Evolutionary conservation across 225 moss, liverwort and hornwort genomes (phyloP).

Genomic region (Physcomitrium patens): DNA sequence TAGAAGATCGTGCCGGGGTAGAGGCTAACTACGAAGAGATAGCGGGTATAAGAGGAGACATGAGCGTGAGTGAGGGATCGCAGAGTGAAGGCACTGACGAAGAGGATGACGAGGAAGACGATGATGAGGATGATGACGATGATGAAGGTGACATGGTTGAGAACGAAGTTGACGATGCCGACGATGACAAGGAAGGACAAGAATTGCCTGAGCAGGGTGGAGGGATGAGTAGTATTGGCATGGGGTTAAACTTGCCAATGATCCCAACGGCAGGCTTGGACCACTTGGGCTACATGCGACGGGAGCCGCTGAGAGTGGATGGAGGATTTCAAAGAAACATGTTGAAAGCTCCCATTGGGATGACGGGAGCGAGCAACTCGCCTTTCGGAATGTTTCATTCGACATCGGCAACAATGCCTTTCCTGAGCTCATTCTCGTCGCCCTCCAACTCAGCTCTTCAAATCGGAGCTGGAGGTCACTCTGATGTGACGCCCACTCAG

Average conservation of each 20-base stretch:
- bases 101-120: constrained; percentile 72
- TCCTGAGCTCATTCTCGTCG: constrained; percentile 65
- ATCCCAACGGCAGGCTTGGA: constrained; percentile 57
- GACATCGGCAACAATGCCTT: constrained; percentile 58
- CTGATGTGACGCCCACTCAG: constrained; percentile 52
- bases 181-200: constrained; percentile 48
- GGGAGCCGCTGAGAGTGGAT: constrained; percentile 53
- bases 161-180: constrained; percentile 39
- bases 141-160: constrained; percentile 50
- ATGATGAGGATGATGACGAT: constrained; percentile 40
- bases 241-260: constrained; percentile 44
- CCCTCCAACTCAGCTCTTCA: constrained; percentile 67
- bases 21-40: constrained; percentile 68
- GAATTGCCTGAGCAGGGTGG: constrained; percentile 47
- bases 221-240: constrained; percentile 41
- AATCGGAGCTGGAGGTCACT: constrained; percentile 41
- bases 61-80: constrained; percentile 78
- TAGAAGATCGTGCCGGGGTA: constrained; percentile 48
- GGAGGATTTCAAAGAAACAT: constrained; percentile 64
- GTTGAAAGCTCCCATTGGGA: constrained; percentile 64
- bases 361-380: constrained; percentile 46
- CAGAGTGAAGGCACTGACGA: constrained; percentile 79
- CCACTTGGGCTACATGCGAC: constrained; percentile 42
- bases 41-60: constrained; percentile 51
- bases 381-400: constrained; percentile 75